phyloP scores from a whole-genome alignment of 139 green algal species.

The Volvox africanus region DNA sequence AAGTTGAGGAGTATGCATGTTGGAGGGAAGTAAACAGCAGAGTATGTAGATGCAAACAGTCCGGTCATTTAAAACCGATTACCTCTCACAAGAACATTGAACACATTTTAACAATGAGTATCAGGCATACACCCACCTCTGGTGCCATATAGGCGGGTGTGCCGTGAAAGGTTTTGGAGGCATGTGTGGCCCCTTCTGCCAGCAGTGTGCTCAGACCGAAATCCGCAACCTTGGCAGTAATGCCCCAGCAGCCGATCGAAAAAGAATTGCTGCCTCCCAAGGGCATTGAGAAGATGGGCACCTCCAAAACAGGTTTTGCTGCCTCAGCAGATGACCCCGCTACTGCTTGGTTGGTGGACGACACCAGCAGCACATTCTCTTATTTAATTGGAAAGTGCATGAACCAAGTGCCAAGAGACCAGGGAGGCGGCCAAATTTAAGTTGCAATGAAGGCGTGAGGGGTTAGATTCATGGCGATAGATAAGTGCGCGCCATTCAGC shows the following conservation, averaged over 20 bases:
- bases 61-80: background rate
- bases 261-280: background rate
- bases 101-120: background rate
- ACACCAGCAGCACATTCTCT: background rate
- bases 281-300: background rate
- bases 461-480: background rate
- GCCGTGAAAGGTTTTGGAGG: background rate
- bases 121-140: background rate
- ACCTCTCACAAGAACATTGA: background rate
- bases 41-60: background rate
- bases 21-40: background rate
- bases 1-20: background rate
- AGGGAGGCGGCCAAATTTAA: background rate
- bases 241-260: background rate
- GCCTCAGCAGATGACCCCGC: no score
- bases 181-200: background rate
- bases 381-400: background rate
- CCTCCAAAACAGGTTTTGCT: background rate
- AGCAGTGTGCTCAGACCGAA: background rate
- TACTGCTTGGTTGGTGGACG: background rate
- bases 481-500: background rate
- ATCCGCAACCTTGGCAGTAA: background rate
- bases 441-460: background rate
- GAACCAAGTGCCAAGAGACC: background rate
- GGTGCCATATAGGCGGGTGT: background rate